Evolutionary conservation across 345 rosid genomes (phyloP), one percentile per base, ranked within the genome.

Genomic region (Linum lewisii): DNA sequence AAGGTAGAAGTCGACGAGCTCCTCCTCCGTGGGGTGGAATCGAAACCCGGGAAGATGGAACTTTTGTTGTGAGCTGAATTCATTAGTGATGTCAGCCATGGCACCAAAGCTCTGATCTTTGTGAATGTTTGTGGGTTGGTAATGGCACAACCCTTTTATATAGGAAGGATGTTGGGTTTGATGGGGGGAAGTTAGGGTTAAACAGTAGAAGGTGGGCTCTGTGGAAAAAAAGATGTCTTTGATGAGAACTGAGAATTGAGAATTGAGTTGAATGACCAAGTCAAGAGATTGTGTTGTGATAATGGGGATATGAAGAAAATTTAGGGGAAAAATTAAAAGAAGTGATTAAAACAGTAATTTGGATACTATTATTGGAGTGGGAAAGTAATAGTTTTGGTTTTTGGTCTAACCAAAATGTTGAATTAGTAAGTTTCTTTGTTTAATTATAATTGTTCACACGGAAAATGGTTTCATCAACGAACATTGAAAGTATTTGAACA

Each of bases 11-110:
- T 66, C 71, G 18, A 70, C 44, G 20, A 70, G 78, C 36, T 74
- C 75, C 20, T 74, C 72, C 57, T 74, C 78, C 0, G 78, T 74
- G 7, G 78, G 78, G 54, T 70, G 72, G 54, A 74, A 70, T 6
- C 78, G 68, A 53, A 68, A 68, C 8, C 72, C 72, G n/a, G 72
- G 72, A 19, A 68, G 66, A 45, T 19, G 42, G n/a, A 52, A 26
- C 51, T 47, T 21, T 1, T 19, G 11, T 19, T 18, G 21, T 13
- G 54, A 22, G 47, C 47, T 42, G 14, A 42, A 11, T 42, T 42
- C 47, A 42, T 42, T 0, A 11, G 47, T 42, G 34, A 29, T 29
- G 47, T 42, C 47, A 42, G 15, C 47, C 47, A 42, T 42, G 47
- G 47, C n/a, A n/a, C n/a, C n/a, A n/a, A n/a, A n/a, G n/a, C n/a